Percentiles rank a stretch among this genome's conserved stretches.
Conservation (phyloP, 257 asterid species). For the Oldenlandia corymbosa region DNA sequence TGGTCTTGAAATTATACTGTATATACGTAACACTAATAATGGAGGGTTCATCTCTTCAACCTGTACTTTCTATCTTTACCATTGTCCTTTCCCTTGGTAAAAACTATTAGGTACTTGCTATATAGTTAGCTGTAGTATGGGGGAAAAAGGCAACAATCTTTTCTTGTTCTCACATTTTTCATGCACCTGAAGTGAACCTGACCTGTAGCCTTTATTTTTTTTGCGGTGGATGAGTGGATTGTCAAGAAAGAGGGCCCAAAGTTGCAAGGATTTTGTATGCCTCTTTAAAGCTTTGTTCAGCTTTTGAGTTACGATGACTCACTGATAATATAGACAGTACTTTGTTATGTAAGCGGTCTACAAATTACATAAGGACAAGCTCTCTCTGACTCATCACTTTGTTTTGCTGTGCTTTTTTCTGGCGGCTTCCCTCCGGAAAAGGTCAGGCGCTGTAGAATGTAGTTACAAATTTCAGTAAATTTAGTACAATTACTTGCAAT, state of each 20-base stretch:
- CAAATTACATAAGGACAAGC: conserved; percentile 15
- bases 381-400: conserved; percentile 2
- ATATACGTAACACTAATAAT: too few species aligned
- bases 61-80: not conserved
- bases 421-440: not conserved
- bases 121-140: too few species aligned
- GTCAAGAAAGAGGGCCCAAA: conserved; percentile 4
- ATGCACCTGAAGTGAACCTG: conserved; percentile 2
- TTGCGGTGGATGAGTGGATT: conserved; percentile 1
- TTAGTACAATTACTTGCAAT: too few species aligned
- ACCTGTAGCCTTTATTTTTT: not conserved
- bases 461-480: not conserved
- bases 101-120: not conserved
- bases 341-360: not conserved
- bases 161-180: not conserved
- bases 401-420: not conserved
- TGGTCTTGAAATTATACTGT: too few species aligned
- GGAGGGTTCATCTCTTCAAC: not conserved
- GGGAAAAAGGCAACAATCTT: not conserved
- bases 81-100: not conserved
- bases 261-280: conserved; percentile 10
- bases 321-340: not conserved
- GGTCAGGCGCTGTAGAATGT: not conserved
- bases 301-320: conserved; percentile 15
- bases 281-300: conserved; percentile 1